These are phyloP conservation scores for Rhododendron vialii DNA, from an alignment of 148 eudicot genomes.

Conservation along the genomic window DNA sequence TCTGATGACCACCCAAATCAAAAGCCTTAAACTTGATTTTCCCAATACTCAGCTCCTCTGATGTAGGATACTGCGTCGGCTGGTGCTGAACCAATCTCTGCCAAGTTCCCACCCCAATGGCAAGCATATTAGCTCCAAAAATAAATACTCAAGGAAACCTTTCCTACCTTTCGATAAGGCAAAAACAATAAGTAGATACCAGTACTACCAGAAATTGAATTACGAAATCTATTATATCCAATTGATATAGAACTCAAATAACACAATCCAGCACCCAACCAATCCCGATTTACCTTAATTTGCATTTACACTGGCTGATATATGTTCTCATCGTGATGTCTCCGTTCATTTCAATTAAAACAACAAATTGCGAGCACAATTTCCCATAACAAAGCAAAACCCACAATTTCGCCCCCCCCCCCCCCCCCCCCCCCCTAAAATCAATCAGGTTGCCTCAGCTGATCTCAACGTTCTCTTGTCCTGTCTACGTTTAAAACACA, in stretches of 20 bases:
- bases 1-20: slow-evolving; percentile 84
- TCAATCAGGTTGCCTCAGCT: background rate
- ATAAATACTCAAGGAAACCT: background rate
- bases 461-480: background rate
- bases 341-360: background rate
- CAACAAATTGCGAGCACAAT: background rate
- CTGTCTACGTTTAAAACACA: background rate
- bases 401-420: background rate
- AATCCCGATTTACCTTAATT: background rate
- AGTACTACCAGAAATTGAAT: background rate
- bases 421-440: background rate
- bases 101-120: slow-evolving; percentile 10
- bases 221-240: background rate
- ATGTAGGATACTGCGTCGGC: slow-evolving; percentile 76
- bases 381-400: background rate
- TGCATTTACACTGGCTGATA: background rate
- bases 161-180: background rate
- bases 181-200: background rate
- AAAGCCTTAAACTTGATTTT: slow-evolving; percentile 78
- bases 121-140: background rate
- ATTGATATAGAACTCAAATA: background rate
- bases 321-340: background rate
- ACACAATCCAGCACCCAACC: background rate
- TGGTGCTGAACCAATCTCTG: slow-evolving; percentile 77
- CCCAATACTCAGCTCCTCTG: slow-evolving; percentile 76